phyloP scores from a whole-genome alignment of 2,329 filamentous ascomycete species.

The Cordyceps cateniannulata region DNA sequence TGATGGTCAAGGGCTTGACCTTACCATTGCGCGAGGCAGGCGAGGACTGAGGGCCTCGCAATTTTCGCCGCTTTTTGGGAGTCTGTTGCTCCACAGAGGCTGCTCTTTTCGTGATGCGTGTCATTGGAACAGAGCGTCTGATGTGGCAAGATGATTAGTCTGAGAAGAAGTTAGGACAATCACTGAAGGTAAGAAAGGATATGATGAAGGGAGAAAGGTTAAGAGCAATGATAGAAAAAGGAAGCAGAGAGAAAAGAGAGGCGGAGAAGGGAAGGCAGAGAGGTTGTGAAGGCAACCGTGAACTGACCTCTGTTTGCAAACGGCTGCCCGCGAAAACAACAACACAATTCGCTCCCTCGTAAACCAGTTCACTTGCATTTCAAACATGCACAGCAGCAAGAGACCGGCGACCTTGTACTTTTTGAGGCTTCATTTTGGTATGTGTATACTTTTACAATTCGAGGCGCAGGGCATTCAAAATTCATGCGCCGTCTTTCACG shows the following conservation, averaged over 20 bases:
- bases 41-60: not conserved
- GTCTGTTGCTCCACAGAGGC: not conserved
- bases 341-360: not conserved
- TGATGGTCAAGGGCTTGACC: not conserved
- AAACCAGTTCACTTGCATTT: not conserved
- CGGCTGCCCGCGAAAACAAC: not conserved
- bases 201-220: not conserved
- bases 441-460: conserved; percentile 25
- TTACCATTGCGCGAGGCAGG: not conserved
- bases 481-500: conserved; percentile 9
- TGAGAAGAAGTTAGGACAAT: not conserved
- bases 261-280: not conserved
- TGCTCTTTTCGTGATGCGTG: not conserved
- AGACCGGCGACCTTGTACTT: not conserved
- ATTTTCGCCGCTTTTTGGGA: conserved; percentile 5
- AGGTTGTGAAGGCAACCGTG: not conserved
- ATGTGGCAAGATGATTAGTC: not conserved
- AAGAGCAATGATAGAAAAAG: too few species aligned
- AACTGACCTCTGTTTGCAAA: not conserved
- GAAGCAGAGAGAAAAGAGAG: not conserved
- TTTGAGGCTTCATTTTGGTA: conserved; percentile 13
- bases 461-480: conserved; percentile 17
- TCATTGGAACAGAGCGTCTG: not conserved
- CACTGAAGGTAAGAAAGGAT: not conserved
- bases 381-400: not conserved